Conservation (phyloP, 768 basidiomycete species). For the Nevesoporus exiguus region DNA sequence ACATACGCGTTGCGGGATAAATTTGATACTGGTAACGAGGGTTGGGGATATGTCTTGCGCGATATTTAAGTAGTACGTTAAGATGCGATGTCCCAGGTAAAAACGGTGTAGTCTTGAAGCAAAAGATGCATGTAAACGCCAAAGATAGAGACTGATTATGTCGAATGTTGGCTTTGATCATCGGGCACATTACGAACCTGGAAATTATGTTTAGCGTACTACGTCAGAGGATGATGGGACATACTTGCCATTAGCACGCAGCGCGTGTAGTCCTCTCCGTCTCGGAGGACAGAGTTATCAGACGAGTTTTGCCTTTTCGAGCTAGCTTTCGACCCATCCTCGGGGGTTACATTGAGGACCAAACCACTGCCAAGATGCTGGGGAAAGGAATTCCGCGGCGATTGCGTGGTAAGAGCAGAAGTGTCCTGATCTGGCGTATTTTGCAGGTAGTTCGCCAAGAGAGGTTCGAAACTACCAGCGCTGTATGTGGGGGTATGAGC, state of each 20-base stretch:
- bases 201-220: conserved; percentile 12
- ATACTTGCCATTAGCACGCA: conserved; percentile 51
- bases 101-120: conserved; percentile 1
- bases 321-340: conserved; percentile 22
- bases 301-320: conserved; percentile 20
- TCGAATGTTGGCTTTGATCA: conserved; percentile 34
- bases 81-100: conserved; percentile 1
- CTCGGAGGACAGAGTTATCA: conserved; percentile 32
- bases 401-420: conserved; percentile 14
- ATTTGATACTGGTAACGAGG: conserved; percentile 11
- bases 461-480: conserved; percentile 57
- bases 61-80: conserved; percentile 19
- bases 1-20: conserved; percentile 13
- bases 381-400: conserved; percentile 30
- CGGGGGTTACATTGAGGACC: conserved; percentile 25
- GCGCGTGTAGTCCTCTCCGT: conserved; percentile 56
- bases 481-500: conserved; percentile 48
- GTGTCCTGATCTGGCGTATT: conserved; percentile 20
- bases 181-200: conserved; percentile 59
- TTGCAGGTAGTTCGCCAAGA: conserved; percentile 46
- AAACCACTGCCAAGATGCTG: conserved; percentile 1
- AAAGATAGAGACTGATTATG: conserved; percentile 9
- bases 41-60: conserved; percentile 6
- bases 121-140: conserved; percentile 6
- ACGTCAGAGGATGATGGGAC: neutral